Conservation (phyloP, 352 stramenopile species). For the Saprolegnia diclina region DNA sequence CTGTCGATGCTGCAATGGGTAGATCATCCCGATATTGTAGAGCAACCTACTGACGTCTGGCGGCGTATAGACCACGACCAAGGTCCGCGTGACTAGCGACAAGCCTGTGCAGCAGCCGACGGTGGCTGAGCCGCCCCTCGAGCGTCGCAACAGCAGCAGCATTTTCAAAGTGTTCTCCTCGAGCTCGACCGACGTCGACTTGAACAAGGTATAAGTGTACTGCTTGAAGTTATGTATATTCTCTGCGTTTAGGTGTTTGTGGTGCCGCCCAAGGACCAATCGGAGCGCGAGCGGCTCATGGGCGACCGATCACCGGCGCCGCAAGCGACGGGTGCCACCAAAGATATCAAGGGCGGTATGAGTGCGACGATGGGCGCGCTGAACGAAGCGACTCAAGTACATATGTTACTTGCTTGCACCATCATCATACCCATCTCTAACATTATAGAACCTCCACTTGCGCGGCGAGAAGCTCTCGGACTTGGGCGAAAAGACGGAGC, state of each 20-base stretch:
- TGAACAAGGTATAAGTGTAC: constrained; percentile 48
- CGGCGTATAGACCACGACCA: background rate
- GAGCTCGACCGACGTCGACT: constrained; percentile 52
- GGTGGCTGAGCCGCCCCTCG: constrained; percentile 17
- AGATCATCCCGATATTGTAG: background rate
- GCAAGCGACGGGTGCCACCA: constrained; percentile 24
- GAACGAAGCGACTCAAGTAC: constrained; percentile 62
- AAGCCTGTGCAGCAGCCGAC: constrained; percentile 42
- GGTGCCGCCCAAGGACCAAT: constrained; percentile 48
- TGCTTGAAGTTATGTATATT: no score
- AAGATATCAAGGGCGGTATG: constrained; percentile 35
- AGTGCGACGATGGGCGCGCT: constrained; percentile 55
- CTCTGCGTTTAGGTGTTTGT: constrained; percentile 41
- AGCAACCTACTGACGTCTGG: background rate
- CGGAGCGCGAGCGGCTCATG: constrained; percentile 51
- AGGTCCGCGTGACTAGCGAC: constrained; percentile 32
- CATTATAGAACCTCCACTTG: constrained; percentile 56
- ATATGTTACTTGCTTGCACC: background rate
- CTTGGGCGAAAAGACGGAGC: constrained; percentile 68
- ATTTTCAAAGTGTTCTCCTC: constrained; percentile 70
- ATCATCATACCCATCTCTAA: constrained; percentile 21
- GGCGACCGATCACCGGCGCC: constrained; percentile 37
- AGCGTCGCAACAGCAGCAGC: constrained; percentile 36
- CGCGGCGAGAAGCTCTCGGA: constrained; percentile 73
- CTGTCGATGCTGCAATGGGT: constrained; percentile 48